Base-by-base conservation (phyloP, 805 yeast species). In the Candida tallmaniae region DNA sequence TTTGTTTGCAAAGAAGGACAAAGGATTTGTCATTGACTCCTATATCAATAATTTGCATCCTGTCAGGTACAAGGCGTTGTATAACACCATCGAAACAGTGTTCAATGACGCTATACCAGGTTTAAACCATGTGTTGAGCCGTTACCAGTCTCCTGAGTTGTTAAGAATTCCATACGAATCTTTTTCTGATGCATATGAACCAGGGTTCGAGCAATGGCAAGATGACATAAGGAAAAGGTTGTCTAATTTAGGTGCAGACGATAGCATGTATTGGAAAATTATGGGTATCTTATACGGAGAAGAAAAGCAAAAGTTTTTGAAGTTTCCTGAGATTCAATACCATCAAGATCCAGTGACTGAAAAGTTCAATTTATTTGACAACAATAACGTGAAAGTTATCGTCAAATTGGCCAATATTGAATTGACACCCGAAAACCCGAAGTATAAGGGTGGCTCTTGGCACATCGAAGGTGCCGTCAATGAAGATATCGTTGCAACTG, bases 21-120 rank as follows among this genome's bases (percentile, higher is more conserved):
- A 33, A 11, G 41, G 33, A 6, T 60, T 45, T 34, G 34, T 36
- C 10, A 41, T 62, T 30, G 29, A 25, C 3, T 63, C 70, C 3
- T 66, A 65, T 40, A 66, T 66, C 41, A 66, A 66, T 44, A 66
- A 65, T 39, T 48, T 66, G 35, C 64, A 66, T 31, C 70, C 70
- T n/a, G 31, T 38, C 1, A 33, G 37, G 1, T 46, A 40, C 37
- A 25, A 39, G 12, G 39, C 35, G 1, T 41, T 66, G 17, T 66
- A 66, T 41, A n/a, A 22, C 1, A 29, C 50, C 2, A 58, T 66
- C 29, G 65, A 44, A 13, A 35, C 46, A 1, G 45, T 66, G 2
- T 62, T 66, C 42, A 53, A 54, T 26, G 20, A 19, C 2, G 34
- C 45, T 11, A 13, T 61, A 6, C 68, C 69, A 5, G 68, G 62